Conservation (phyloP, 176 grass and related monocot species). For the Oryza officinalis region DNA sequence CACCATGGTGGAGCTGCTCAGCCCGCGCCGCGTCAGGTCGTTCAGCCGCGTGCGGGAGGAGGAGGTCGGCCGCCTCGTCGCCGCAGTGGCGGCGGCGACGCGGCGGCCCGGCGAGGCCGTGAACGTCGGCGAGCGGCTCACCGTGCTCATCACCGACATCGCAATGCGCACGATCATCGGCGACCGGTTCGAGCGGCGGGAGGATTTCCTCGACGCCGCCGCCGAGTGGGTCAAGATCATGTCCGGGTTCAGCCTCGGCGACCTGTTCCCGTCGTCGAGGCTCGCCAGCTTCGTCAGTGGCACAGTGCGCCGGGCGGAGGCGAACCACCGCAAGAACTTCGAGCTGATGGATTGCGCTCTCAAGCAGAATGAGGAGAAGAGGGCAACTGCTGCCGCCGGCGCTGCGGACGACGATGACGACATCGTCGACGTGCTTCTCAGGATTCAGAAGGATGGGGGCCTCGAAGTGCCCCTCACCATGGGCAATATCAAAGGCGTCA, state of each 20-base stretch:
- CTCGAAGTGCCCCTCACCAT: conserved; percentile 37
- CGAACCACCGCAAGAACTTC: conserved; percentile 2
- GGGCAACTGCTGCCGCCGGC: neutral
- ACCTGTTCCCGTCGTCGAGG: conserved; percentile 43
- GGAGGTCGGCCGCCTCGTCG: conserved; percentile 25
- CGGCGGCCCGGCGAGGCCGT: neutral
- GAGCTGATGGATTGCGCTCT: conserved; percentile 39
- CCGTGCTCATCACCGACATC: conserved; percentile 3
- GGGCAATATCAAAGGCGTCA: conserved; percentile 29
- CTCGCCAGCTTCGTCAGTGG: conserved; percentile 16
- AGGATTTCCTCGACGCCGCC: neutral
- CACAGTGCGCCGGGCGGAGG: neutral
- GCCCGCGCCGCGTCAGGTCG: conserved; percentile 22
- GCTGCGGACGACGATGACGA: neutral
- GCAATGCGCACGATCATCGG: neutral
- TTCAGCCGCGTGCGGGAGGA: conserved; percentile 36
- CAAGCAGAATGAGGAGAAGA: conserved; percentile 31
- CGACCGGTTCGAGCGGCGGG: neutral
- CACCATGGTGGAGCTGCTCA: conserved; percentile 20
- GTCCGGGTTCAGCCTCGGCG: conserved; percentile 33
- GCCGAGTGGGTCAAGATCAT: neutral
- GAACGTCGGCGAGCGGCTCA: conserved; percentile 30
- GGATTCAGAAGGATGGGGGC: conserved; percentile 31
- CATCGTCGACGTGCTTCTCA: conserved; percentile 23
- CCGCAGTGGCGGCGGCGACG: neutral